Evolutionary conservation across 208 protist species (phyloP), one percentile per base, ranked within the genome.

Genomic region (Balamuthia mandrillaris): DNA sequence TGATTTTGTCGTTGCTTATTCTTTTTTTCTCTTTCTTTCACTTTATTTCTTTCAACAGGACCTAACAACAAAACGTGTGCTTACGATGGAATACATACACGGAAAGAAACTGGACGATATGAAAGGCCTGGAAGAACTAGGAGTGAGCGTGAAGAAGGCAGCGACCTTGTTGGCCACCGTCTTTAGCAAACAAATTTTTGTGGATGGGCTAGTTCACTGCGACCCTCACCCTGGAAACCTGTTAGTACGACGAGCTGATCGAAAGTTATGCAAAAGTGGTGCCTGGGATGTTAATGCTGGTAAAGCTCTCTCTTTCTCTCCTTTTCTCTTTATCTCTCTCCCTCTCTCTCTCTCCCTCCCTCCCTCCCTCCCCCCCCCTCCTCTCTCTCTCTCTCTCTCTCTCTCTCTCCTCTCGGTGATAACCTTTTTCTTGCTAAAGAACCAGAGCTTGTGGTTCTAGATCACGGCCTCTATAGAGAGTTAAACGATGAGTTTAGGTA

Each of bases 61-160:
- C 7, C 86, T 94, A 45, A 95, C 92, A 0, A 93, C 92, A 21
- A 81, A 79, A 60, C 85, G 91, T 3, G 86, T 98, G 14, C 87
- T 98, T 2, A 94, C 96, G 47, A 92, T 97, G 94, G 95, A 98
- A 81, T 98, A 96, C 93, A 90, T 97, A 6, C 90, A 96, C 45
- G 96, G 89, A 21, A 88, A 92, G 1, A 81, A 90, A 29, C 87
- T 92, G 29, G 88, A 87, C 58, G 78, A 92, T 12, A 90, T 94
- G 4, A 89, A 94, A 16, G 79, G 49, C 1, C 85, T 96, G n/a
- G 85, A 87, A 0, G 65, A 24, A 5, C n/a, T 81, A 21, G 82
- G 82, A n/a, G n/a, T 86, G 41, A 52, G 81, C 37, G 79, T 88
- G 10, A 7, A 72, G 24, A 81, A 92, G 63, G 94, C 93, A 1